Evolutionary conservation across 441 rosid species (phyloP).

Genomic region (Eruca vesicaria): DNA sequence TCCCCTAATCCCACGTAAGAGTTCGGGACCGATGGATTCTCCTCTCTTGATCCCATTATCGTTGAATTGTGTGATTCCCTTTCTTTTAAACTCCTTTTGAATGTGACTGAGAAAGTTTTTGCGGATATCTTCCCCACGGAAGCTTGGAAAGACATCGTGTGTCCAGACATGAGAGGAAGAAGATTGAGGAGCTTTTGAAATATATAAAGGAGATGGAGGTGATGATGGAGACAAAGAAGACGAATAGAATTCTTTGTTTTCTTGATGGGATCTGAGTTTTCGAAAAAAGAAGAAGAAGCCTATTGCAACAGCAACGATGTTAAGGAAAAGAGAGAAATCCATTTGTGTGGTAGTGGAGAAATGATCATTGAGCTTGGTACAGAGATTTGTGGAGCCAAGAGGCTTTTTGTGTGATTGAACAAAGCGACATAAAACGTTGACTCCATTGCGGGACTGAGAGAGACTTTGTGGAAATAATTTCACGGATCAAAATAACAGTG

Average conservation of each 20-base stretch:
- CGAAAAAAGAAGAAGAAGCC: neutral
- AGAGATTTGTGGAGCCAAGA: neutral
- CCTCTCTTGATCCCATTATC: slow-evolving; percentile 20
- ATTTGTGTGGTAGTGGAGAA: neutral
- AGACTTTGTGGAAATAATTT: neutral
- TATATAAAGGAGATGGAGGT: neutral
- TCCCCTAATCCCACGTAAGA: slow-evolving; percentile 12
- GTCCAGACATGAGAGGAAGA: neutral
- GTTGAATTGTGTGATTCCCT: neutral
- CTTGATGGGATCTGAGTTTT: neutral
- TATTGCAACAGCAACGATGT: neutral
- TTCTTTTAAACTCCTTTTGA: slow-evolving; percentile 4
- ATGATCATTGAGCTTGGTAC: neutral
- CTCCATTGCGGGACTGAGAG: neutral
- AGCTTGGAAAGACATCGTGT: slow-evolving; percentile 12
- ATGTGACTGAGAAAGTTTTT: neutral
- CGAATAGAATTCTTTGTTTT: neutral
- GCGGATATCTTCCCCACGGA: slow-evolving; percentile 14
- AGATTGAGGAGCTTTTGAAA: neutral
- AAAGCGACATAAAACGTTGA: neutral
- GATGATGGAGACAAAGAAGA: neutral
- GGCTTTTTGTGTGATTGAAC: neutral
- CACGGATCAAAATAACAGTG: neutral
- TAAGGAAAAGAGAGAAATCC: neutral
- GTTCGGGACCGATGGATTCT: slow-evolving; percentile 3